Conservation (phyloP, 306 rosid species). For the Rosa rugosa region DNA sequence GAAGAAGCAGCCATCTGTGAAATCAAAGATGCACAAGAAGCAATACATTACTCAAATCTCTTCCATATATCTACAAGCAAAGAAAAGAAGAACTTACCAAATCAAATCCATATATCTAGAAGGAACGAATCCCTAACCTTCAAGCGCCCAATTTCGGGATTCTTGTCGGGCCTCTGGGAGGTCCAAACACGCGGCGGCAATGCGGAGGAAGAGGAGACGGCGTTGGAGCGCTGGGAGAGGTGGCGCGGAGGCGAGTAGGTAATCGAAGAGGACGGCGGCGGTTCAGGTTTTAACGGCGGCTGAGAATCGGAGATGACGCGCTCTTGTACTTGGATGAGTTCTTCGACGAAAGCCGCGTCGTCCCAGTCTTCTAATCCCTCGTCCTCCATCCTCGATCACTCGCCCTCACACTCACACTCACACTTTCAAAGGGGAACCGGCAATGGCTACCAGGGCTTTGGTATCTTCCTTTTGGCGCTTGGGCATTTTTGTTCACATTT, state of each 20-base stretch:
- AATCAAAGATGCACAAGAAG: background rate
- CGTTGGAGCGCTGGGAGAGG: constrained; percentile 57
- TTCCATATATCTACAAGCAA: background rate
- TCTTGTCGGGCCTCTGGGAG: background rate
- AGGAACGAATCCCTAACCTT: constrained; percentile 43
- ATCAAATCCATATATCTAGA: background rate
- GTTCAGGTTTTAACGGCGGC: constrained; percentile 21
- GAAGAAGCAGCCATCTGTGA: background rate
- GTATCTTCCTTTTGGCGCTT: background rate
- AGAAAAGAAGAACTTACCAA: no score
- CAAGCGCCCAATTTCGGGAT: constrained; percentile 39
- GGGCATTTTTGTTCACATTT: no score
- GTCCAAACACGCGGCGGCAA: background rate
- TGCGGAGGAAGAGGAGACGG: constrained; percentile 14
- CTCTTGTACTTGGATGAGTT: constrained; percentile 50
- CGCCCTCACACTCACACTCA: background rate
- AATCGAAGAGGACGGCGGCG: constrained; percentile 9
- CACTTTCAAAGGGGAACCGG: background rate
- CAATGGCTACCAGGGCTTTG: background rate
- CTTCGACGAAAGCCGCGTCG: constrained; percentile 30
- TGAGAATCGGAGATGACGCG: constrained; percentile 31
- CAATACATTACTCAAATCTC: background rate
- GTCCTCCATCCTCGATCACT: constrained; percentile 24
- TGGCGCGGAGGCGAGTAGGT: constrained; percentile 79
- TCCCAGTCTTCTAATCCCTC: constrained; percentile 67